These are phyloP conservation scores for Pneumocystis jirovecii DNA, from an alignment of 1,139 yeast species.

Conservation along the genomic window DNA sequence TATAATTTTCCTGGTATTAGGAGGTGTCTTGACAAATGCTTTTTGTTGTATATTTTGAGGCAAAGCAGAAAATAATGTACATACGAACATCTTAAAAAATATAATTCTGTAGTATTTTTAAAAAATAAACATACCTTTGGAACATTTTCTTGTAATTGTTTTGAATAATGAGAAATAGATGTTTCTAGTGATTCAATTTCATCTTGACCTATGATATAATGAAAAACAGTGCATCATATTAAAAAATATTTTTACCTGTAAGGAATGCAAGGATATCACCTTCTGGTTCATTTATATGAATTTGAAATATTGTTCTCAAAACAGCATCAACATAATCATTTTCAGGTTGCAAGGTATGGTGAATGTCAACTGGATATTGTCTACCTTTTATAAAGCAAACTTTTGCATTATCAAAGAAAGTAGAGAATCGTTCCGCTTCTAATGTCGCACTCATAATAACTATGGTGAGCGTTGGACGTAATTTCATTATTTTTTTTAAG, in stretches of 20 bases:
- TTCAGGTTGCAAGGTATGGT: conserved; percentile 42
- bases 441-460: conserved; percentile 89
- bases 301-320: conserved; percentile 59
- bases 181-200: conserved; percentile 80
- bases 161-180: conserved; percentile 44
- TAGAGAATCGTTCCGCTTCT: conserved; percentile 78
- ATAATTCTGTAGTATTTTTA: conserved; percentile 7
- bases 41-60: conserved; percentile 70
- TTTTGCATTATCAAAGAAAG: conserved; percentile 64
- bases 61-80: conserved; percentile 86
- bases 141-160: conserved; percentile 23
- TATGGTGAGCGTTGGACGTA: conserved; percentile 33
- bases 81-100: conserved; percentile 40
- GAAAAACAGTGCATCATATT: not conserved
- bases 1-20: conserved; percentile 61
- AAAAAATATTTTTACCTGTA: conserved; percentile 33
- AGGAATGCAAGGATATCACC: conserved; percentile 86
- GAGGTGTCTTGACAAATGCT: conserved; percentile 50
- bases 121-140: conserved; percentile 9
- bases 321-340: conserved; percentile 77
- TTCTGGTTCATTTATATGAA: conserved; percentile 54
- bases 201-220: conserved; percentile 45
- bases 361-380: conserved; percentile 66
- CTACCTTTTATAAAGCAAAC: conserved; percentile 79
- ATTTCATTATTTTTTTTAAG: conserved; percentile 46